Evolutionary conservation across 148 eudicot genomes (phyloP).

Genomic region (Rhododendron vialii): DNA sequence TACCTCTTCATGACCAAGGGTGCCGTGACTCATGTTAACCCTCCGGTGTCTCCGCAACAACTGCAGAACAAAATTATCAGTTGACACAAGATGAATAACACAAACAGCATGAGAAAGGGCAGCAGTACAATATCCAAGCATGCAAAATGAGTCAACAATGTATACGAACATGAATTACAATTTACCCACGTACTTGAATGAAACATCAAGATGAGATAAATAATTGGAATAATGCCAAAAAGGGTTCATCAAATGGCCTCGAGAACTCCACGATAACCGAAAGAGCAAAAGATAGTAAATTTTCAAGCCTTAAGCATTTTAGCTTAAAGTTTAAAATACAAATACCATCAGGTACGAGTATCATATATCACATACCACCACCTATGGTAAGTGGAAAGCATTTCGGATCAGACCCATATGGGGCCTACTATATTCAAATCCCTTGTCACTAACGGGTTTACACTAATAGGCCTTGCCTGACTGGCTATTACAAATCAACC

Average conservation of each 20-base stretch:
- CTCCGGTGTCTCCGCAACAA: slow-evolving; percentile 86
- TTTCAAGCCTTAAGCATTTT: background rate
- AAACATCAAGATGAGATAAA: background rate
- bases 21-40: slow-evolving; percentile 42
- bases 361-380: background rate
- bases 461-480: background rate
- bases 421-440: background rate
- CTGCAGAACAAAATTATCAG: slow-evolving; percentile 35
- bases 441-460: background rate
- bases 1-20: slow-evolving; percentile 76
- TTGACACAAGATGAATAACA: slow-evolving; percentile 7
- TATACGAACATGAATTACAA: background rate
- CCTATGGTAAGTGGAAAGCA: background rate
- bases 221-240: background rate
- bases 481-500: background rate
- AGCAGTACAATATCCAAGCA: background rate
- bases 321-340: background rate
- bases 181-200: background rate
- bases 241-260: background rate
- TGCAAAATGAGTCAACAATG: background rate
- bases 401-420: background rate
- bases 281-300: background rate
- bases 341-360: background rate
- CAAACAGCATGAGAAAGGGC: background rate
- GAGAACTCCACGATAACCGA: background rate